phyloP scores from a whole-genome alignment of 495 filamentous ascomycete genomes.

The Penicillium tannophilum region DNA sequence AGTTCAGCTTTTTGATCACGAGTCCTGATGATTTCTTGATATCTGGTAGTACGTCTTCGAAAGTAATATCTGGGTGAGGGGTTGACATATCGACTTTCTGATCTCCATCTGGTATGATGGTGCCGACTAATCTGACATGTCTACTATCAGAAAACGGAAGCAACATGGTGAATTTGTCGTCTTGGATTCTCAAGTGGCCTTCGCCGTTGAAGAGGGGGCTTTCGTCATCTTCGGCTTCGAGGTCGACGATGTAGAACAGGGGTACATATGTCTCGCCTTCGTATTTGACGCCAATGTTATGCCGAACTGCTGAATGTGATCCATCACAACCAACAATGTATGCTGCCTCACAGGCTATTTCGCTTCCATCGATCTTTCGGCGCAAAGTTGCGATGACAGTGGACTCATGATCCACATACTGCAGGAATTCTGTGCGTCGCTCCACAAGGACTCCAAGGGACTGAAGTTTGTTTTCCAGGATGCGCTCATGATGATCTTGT shows the following conservation, averaged over 20 bases:
- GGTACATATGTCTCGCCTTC: constrained; percentile 36
- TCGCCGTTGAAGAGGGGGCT: constrained; percentile 39
- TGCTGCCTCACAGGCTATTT: constrained; percentile 27
- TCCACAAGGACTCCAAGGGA: constrained; percentile 35
- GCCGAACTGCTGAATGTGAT: constrained; percentile 37
- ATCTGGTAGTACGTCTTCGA: constrained; percentile 32
- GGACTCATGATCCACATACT: constrained; percentile 27
- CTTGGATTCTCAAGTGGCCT: constrained; percentile 31
- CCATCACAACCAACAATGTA: constrained; percentile 44
- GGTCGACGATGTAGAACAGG: constrained; percentile 39
- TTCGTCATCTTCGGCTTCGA: constrained; percentile 26
- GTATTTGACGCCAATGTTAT: constrained; percentile 27
- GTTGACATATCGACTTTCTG: constrained; percentile 2
- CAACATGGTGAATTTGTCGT: constrained; percentile 32
- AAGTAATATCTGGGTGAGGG: constrained; percentile 22
- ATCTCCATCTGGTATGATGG: constrained; percentile 6
- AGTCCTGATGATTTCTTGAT: constrained; percentile 22
- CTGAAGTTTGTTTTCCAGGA: constrained; percentile 37
- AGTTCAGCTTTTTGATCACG: constrained; percentile 35
- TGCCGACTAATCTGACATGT: constrained; percentile 30
- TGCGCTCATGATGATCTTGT: constrained; percentile 39
- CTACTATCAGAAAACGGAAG: constrained; percentile 28
- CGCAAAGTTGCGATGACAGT: constrained; percentile 31
- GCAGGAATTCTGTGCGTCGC: constrained; percentile 28
- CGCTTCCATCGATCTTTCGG: constrained; percentile 13